A percentile compares a stretch with the other conserved stretches of the same genome.
These are phyloP conservation scores for Aegilops speltoides DNA, from an alignment of 176 grass and related monocot genomes.

Conservation along the genomic window DNA sequence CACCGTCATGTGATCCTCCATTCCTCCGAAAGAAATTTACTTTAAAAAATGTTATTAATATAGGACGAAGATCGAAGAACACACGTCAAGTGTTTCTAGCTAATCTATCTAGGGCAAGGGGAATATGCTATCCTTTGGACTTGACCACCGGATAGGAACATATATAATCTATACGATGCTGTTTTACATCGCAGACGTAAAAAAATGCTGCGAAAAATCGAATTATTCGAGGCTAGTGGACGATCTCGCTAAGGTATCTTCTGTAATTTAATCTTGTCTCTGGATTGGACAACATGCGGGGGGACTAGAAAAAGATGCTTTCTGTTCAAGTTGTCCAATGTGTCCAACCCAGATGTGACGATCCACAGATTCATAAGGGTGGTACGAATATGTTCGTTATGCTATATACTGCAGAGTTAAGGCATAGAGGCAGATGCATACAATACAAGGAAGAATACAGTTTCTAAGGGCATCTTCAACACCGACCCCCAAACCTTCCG, in stretches of 20 bases:
- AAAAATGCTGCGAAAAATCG: background rate
- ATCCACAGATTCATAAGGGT: background rate
- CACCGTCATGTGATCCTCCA: constrained; percentile 53
- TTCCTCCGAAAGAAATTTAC: background rate
- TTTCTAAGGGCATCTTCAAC: too few relatives aligned
- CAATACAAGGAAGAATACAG: background rate
- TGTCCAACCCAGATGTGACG: background rate
- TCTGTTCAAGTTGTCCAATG: constrained; percentile 6
- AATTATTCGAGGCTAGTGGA: background rate
- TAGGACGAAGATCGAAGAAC: background rate
- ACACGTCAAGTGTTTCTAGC: background rate
- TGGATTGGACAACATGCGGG: background rate
- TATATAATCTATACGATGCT: background rate
- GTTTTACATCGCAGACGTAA: background rate
- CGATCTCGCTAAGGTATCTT: constrained; percentile 9
- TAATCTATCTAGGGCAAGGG: background rate
- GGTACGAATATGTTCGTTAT: constrained; percentile 20
- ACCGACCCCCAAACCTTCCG: too few relatives aligned
- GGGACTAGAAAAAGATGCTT: background rate
- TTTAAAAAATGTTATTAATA: background rate
- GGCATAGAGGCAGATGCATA: background rate
- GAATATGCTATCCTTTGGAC: background rate
- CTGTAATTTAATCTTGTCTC: background rate
- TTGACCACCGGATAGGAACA: background rate
- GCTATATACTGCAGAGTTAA: background rate